Evolutionary conservation across 495 filamentous ascomycete species (phyloP).

Genomic region (Penicillium longicatenatum): DNA sequence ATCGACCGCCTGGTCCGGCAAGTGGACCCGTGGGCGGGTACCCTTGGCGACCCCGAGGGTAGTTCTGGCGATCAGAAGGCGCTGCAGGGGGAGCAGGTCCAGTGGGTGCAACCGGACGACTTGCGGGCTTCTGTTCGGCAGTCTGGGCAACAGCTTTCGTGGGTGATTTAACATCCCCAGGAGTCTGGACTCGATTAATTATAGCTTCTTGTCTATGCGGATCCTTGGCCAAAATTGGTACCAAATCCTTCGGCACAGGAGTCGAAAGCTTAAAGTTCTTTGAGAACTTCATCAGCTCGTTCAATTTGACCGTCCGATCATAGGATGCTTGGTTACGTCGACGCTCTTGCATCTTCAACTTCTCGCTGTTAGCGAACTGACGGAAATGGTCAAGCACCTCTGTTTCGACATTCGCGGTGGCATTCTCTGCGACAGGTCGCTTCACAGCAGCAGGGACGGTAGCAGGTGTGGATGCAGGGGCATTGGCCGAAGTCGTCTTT

Average conservation of each 20-base stretch:
- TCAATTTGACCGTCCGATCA: conserved; percentile 87
- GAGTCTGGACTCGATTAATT: conserved; percentile 75
- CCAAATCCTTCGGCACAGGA: conserved; percentile 86
- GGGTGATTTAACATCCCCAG: conserved; percentile 61
- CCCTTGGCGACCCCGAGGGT: conserved; percentile 43
- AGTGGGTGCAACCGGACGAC: conserved; percentile 31
- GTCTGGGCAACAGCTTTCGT: conserved; percentile 33
- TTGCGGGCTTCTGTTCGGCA: conserved; percentile 40
- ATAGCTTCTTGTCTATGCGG: conserved; percentile 89
- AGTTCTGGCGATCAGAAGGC: conserved; percentile 48
- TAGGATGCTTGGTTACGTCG: conserved; percentile 66
- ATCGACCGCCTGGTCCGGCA: conserved; percentile 34
- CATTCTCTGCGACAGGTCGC: conserved; percentile 53
- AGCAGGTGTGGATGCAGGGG: conserved; percentile 19
- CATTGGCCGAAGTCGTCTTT: conserved; percentile 35
- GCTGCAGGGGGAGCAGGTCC: conserved; percentile 35
- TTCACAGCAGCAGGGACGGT: conserved; percentile 14
- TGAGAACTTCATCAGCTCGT: conserved; percentile 93
- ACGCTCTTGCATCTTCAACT: conserved; percentile 68
- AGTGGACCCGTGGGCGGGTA: conserved; percentile 52
- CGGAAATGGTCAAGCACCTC: conserved; percentile 81
- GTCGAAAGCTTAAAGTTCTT: conserved; percentile 90
- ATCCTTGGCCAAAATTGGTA: conserved; percentile 95
- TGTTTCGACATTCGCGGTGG: conserved; percentile 73
- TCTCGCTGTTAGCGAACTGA: conserved; percentile 77